Conservation (phyloP, 306 rosid species). For the Sechiopsis laciniata region DNA sequence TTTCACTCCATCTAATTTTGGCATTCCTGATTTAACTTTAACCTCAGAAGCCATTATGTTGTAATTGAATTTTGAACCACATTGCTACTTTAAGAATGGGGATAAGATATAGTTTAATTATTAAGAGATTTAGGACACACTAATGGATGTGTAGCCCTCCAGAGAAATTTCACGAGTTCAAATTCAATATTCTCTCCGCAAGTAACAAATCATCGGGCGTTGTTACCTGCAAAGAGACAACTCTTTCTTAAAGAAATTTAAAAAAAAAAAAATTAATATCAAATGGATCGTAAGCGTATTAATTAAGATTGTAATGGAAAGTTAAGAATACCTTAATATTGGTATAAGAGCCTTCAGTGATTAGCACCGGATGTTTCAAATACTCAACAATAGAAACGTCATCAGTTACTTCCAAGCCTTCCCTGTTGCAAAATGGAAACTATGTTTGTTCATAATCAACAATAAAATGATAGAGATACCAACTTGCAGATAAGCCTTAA, state of each 20-base stretch:
- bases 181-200: constrained; percentile 73
- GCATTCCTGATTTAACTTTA: neutral
- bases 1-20: no score
- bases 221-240: constrained; percentile 64
- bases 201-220: constrained; percentile 88
- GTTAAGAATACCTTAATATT: constrained; percentile 71
- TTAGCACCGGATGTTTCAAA: constrained; percentile 73
- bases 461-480: no score
- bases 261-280: neutral
- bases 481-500: neutral
- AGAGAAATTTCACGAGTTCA: constrained; percentile 36
- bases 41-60: neutral
- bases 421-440: constrained; percentile 37
- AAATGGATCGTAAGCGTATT: neutral
- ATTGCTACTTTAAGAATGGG: neutral
- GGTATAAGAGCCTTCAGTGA: constrained; percentile 89
- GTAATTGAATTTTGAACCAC: constrained; percentile 5
- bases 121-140: neutral
- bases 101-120: constrained; percentile 2
- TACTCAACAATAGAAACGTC: constrained; percentile 92
- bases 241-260: neutral
- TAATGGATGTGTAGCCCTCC: neutral
- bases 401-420: constrained; percentile 88
- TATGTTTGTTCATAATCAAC: constrained; percentile 16
- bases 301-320: neutral